Conservation (phyloP, 305 asterid species). For the Ruellia speciosa region DNA sequence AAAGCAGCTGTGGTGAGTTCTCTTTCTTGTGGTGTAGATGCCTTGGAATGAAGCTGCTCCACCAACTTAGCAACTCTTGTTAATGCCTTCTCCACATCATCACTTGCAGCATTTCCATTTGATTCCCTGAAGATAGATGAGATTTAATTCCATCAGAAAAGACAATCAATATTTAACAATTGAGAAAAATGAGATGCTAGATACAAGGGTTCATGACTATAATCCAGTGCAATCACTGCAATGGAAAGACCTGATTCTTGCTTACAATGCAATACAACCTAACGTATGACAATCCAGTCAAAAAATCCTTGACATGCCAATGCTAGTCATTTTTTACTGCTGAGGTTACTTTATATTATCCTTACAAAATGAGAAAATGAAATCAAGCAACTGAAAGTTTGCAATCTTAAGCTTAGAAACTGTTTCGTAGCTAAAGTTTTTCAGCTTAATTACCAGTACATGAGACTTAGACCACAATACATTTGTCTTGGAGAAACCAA, state of each 20-base stretch:
- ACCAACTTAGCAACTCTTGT: conserved; percentile 67
- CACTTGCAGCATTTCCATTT: conserved; percentile 59
- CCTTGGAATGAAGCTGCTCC: conserved; percentile 67
- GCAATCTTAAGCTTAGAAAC: background rate
- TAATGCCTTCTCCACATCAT: conserved; percentile 52
- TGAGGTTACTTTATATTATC: background rate
- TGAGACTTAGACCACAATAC: conserved; percentile 1
- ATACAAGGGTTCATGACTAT: conserved; percentile 8
- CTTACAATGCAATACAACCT: conserved; percentile 11
- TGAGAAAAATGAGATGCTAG: conserved; percentile 9
- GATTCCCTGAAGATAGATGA: conserved; percentile 45
- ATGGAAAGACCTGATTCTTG: conserved; percentile 3
- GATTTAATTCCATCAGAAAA: conserved; percentile 12
- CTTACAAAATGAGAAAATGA: conserved; percentile 1
- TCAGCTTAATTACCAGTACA: conserved; percentile 6
- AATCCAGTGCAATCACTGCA: conserved; percentile 12
- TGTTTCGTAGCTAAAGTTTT: background rate
- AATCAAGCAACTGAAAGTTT: conserved; percentile 10
- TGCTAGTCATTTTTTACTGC: conserved; percentile 10
- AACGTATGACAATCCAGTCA: conserved; percentile 8
- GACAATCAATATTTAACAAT: background rate
- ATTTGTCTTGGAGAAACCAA: background rate
- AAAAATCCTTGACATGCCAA: conserved; percentile 11
- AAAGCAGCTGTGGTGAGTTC: conserved; percentile 77
- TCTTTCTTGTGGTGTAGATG: conserved; percentile 62